Base-by-base conservation (phyloP, 495 filamentous ascomycete genomes). In the Neurospora tetrasperma region DNA sequence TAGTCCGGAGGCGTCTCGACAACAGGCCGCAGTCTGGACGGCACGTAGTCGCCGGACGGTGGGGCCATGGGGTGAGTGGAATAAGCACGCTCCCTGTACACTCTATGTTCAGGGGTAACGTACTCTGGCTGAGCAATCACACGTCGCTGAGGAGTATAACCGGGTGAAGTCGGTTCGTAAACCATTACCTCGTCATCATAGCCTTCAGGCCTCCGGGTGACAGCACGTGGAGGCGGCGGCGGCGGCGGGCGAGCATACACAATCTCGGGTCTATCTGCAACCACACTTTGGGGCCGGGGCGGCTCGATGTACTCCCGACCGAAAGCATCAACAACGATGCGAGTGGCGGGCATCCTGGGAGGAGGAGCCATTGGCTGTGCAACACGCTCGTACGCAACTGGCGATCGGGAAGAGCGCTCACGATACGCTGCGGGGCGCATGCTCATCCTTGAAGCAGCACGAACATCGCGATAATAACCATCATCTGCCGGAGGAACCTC, bases 271-370 rank as follows among this genome's bases (percentile, higher is more conserved):
- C 85, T 86, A 39, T 85, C 81, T 42, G 85, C 79, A 41, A 84
- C 72, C 18, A 82, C 75, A 12, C 82, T 73, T 23, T 77, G 42
- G 27, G 87, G 80, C 23, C 86, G 77, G 8, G 89, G 80, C 42
- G 86, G 85, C 78, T 92, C 91, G 69, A 90, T 82, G 75, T 90
- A 94, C 76, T 92, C 86, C 72, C 89, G 89, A 31, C 92, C 92
- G 80, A 87, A 88, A 71, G 90, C 86, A 78, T 93, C 91, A 68
- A 94, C 82, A 62, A 93, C 81, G 72, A 93, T 88, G 69, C 91
- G 87, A 42, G 82, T 74, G n/a, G 82, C 73, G 2, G 88, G 86
- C 35, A 85, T 85, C 38, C 87, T 84, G 39, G 91, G 88, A 41
- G 87, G 86, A 78, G 89, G 86, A 2, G 54, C 54, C 73, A 89